These are phyloP conservation scores for Truncatella angustata DNA, from an alignment of 2,329 filamentous ascomycete genomes.

Conservation along the genomic window DNA sequence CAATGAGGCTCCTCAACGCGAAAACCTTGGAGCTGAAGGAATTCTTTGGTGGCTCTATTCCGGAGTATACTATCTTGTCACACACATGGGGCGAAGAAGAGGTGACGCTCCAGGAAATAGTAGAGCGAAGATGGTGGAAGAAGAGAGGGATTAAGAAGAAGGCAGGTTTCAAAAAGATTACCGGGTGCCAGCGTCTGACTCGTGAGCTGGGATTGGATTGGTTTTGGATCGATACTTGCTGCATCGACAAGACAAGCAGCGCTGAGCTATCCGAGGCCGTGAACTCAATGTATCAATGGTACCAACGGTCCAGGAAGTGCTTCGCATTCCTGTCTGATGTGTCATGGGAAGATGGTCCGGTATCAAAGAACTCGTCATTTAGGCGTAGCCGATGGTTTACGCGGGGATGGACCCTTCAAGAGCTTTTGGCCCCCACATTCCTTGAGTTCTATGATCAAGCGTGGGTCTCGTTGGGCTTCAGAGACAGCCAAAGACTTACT, in stretches of 20 bases:
- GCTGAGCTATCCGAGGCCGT: neutral
- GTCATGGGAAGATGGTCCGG: too few species aligned
- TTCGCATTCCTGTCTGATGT: neutral
- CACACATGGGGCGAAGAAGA: neutral
- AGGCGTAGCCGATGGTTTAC: neutral
- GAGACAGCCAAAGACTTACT: neutral
- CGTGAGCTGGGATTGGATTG: neutral
- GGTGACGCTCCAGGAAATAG: neutral
- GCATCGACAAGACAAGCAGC: neutral
- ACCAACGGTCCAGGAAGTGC: neutral
- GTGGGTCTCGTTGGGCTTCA: neutral
- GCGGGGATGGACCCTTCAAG: neutral
- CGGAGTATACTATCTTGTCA: neutral
- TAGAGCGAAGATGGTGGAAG: neutral
- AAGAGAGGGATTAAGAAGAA: neutral
- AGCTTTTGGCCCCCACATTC: neutral
- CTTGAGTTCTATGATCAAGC: neutral
- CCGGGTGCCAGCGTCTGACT: too few species aligned
- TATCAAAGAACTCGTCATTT: neutral
- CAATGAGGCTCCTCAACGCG: neutral
- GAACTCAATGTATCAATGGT: neutral
- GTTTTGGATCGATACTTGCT: slow-evolving; percentile 2
- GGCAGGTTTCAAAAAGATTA: too few species aligned
- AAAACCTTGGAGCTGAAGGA: neutral
- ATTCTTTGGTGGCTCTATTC: neutral